Evolutionary conservation across 2,329 filamentous ascomycete species (phyloP).

Genomic region (Claviceps sorghi): DNA sequence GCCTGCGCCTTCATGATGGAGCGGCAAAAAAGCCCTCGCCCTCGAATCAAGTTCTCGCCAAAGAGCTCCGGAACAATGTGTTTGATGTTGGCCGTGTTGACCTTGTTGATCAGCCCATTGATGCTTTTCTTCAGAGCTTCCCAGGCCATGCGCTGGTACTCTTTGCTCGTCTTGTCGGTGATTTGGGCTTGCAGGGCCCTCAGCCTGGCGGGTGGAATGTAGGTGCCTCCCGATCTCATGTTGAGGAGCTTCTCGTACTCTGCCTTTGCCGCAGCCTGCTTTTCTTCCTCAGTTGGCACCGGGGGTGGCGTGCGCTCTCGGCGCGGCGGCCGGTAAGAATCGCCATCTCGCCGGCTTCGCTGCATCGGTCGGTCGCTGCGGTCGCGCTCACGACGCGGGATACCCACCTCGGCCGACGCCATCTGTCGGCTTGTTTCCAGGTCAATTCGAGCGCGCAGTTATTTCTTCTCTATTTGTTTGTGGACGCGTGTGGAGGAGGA

Average conservation of each 20-base stretch:
- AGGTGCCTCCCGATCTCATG: slow-evolving; percentile 89
- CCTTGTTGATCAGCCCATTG: slow-evolving; percentile 97
- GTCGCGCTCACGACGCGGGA: slow-evolving; percentile 24
- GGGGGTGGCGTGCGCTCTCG: slow-evolving; percentile 20
- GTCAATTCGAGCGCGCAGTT: background rate
- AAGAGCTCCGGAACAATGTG: slow-evolving; percentile 93
- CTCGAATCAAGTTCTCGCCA: slow-evolving; percentile 81
- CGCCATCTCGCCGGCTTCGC: slow-evolving; percentile 26
- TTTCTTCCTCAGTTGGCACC: slow-evolving; percentile 57
- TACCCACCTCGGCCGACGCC: slow-evolving; percentile 31
- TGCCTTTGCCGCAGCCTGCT: slow-evolving; percentile 75
- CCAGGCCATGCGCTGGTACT: slow-evolving; percentile 98
- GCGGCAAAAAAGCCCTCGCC: slow-evolving; percentile 81
- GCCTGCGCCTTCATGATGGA: slow-evolving; percentile 98
- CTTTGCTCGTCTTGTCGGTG: slow-evolving; percentile 88
- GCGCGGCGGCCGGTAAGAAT: slow-evolving; percentile 33
- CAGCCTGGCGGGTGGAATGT: slow-evolving; percentile 84
- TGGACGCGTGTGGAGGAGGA: background rate
- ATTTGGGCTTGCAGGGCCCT: slow-evolving; percentile 91
- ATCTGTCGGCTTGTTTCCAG: slow-evolving; percentile 14
- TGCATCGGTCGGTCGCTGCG: slow-evolving; percentile 10
- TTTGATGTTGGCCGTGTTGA: slow-evolving; percentile 97
- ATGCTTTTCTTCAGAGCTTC: slow-evolving; percentile 97
- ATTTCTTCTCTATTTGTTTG: background rate
- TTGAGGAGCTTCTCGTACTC: slow-evolving; percentile 86